phyloP scores from a whole-genome alignment of 352 stramenopile genomes.

The Paralagenidium karlingii region DNA sequence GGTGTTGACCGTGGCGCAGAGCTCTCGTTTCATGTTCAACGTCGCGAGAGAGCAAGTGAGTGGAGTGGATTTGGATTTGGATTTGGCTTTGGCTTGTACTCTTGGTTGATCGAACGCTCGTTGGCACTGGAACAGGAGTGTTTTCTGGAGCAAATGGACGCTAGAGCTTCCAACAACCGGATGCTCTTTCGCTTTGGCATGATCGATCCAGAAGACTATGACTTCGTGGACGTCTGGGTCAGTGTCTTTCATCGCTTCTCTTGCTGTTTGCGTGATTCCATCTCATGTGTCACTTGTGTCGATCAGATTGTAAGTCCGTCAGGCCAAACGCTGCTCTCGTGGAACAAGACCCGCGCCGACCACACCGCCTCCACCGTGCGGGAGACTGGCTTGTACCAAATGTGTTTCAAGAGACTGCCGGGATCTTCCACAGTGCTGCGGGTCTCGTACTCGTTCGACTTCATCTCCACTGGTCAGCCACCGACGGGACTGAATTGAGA shows the following conservation, averaged over 20 bases:
- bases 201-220: constrained; percentile 32
- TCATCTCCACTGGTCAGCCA: constrained; percentile 39
- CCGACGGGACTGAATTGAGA: too few species aligned
- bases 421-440: constrained; percentile 34
- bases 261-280: too few species aligned
- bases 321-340: constrained; percentile 25
- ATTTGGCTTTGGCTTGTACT: too few species aligned
- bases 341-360: constrained; percentile 50
- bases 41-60: constrained; percentile 15
- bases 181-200: constrained; percentile 51
- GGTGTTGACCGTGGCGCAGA: constrained; percentile 4
- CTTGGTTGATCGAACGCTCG: neutral
- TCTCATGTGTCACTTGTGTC: too few species aligned
- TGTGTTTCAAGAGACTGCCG: constrained; percentile 61
- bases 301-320: too few species aligned
- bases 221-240: constrained; percentile 39
- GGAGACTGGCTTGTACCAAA: constrained; percentile 62
- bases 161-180: constrained; percentile 35
- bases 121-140: constrained; percentile 21
- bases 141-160: constrained; percentile 41
- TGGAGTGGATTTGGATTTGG: neutral
- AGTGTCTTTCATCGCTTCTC: too few species aligned
- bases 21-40: constrained; percentile 35
- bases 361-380: constrained; percentile 36
- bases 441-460: constrained; percentile 75